These are phyloP conservation scores for Pleurotus eryngii DNA, from an alignment of 768 basidiomycete species.

Conservation along the genomic window DNA sequence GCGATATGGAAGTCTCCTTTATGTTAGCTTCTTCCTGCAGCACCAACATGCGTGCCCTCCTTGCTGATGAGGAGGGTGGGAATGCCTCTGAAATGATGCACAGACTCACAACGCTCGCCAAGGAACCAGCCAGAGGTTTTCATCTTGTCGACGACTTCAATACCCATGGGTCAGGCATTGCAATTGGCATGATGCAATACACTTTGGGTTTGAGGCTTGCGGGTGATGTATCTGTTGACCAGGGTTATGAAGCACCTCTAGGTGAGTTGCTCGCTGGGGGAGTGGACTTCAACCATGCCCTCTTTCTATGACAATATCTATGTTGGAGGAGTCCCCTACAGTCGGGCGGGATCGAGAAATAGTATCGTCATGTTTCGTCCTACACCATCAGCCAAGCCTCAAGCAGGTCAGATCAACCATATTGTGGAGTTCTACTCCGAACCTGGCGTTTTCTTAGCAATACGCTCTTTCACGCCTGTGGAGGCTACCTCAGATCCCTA, in stretches of 20 bases:
- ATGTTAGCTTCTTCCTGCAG: constrained; percentile 6
- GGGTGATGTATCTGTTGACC: neutral
- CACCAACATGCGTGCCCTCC: constrained; percentile 12
- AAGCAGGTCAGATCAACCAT: neutral
- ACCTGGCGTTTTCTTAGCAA: constrained; percentile 2
- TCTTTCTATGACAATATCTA: constrained; percentile 5
- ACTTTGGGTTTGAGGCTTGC: neutral
- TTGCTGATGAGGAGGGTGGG: constrained; percentile 8
- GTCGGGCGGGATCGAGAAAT: constrained; percentile 6
- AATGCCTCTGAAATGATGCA: constrained; percentile 5
- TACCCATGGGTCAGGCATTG: no score
- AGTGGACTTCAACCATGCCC: neutral
- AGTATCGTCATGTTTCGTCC: constrained; percentile 10
- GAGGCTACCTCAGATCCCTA: constrained; percentile 10
- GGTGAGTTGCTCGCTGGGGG: neutral
- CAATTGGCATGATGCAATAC: neutral
- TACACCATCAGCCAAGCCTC: neutral
- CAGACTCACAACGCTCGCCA: constrained; percentile 7
- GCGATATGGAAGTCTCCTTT: constrained; percentile 16
- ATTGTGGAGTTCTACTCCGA: constrained; percentile 7
- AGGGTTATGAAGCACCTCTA: neutral
- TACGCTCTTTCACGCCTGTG: neutral
- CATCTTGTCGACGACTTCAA: constrained; percentile 9
- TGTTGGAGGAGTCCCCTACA: constrained; percentile 7
- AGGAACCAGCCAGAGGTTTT: constrained; percentile 15